Evolutionary conservation across 306 rosid species (phyloP).

Genomic region (Albizia julibrissin): DNA sequence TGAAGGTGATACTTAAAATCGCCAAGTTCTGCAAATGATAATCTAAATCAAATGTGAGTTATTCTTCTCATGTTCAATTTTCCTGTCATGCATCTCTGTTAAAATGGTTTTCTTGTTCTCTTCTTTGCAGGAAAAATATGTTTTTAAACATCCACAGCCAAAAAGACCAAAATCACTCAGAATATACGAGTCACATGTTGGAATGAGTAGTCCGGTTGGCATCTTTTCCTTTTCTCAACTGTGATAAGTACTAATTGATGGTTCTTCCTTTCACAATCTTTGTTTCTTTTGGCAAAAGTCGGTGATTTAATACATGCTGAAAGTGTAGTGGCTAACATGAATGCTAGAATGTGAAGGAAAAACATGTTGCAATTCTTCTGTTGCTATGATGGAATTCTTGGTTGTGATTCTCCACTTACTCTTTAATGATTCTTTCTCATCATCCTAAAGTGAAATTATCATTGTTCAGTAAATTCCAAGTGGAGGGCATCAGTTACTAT

Average conservation of each 20-base stretch:
- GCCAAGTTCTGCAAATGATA: constrained; percentile 9
- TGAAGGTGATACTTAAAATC: constrained; percentile 18
- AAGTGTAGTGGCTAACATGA: background rate
- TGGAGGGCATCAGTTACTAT: background rate
- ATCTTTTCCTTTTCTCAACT: constrained; percentile 35
- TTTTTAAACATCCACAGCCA: constrained; percentile 84
- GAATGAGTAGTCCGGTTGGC: constrained; percentile 98
- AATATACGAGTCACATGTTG: constrained; percentile 91
- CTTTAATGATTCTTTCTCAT: background rate
- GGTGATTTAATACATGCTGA: background rate
- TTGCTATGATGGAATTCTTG: background rate
- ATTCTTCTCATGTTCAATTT: constrained; percentile 1
- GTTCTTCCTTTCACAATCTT: constrained; percentile 17
- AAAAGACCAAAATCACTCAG: constrained; percentile 89
- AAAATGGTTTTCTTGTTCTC: constrained; percentile 25
- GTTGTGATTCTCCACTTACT: background rate
- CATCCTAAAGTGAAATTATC: background rate
- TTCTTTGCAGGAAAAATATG: constrained; percentile 72
- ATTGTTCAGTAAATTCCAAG: constrained; percentile 1
- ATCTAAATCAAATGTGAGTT: background rate
- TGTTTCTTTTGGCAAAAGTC: background rate
- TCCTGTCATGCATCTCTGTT: constrained; percentile 18
- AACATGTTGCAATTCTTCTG: background rate
- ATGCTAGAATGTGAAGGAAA: constrained; percentile 3
- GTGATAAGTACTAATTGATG: constrained; percentile 18